Evolutionary conservation across 768 basidiomycete genomes (phyloP).

Genomic region (Crucibulum laeve): DNA sequence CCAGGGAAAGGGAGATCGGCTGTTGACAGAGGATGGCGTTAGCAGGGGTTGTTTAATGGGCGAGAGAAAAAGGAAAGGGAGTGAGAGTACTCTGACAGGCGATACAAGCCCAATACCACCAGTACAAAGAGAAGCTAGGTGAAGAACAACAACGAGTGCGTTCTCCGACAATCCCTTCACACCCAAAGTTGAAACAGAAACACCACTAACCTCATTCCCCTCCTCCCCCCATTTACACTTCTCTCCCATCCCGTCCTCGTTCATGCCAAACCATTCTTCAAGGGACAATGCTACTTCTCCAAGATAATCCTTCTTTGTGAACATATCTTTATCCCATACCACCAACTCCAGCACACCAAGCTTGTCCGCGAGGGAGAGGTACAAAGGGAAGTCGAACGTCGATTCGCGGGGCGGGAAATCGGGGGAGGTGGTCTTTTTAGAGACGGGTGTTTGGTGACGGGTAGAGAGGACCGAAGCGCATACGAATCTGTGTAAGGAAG

Average conservation of each 20-base stretch:
- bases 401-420: conserved; percentile 61
- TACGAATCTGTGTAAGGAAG: conserved; percentile 49
- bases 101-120: conserved; percentile 8
- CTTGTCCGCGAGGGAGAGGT: conserved; percentile 66
- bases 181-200: not conserved
- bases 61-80: too few species aligned
- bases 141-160: not conserved
- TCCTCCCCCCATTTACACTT: conserved; percentile 60
- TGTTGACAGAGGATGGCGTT: conserved; percentile 11
- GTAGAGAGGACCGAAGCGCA: conserved; percentile 57
- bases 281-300: conserved; percentile 80
- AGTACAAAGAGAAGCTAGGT: not conserved
- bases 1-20: conserved; percentile 32
- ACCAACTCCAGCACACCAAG: conserved; percentile 80
- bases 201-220: conserved; percentile 58
- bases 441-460: conserved; percentile 68
- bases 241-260: conserved; percentile 29
- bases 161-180: not conserved
- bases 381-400: conserved; percentile 88
- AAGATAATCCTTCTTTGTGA: conserved; percentile 85
- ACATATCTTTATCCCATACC: conserved; percentile 90
- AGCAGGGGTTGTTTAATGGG: not conserved
- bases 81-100: too few species aligned
- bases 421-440: conserved; percentile 71
- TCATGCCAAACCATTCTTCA: conserved; percentile 71